These are phyloP conservation scores for Ensete ventricosum DNA, from an alignment of 176 grass and related monocot species.

Conservation along the genomic window DNA sequence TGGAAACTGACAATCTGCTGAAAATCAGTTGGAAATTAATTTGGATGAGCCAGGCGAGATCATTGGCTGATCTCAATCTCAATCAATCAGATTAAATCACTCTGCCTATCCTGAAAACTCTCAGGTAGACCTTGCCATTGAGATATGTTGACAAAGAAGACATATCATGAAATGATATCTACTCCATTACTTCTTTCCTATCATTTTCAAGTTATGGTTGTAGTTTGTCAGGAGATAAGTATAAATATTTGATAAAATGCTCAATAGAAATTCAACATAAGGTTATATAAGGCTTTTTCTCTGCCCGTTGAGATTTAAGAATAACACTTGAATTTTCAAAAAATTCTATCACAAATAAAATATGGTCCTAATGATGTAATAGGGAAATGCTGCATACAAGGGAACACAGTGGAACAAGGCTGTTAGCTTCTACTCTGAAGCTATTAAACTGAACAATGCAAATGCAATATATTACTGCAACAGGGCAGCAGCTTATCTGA, in stretches of 20 bases:
- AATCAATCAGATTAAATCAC: background rate
- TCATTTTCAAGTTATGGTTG: background rate
- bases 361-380: conserved; percentile 5
- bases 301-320: background rate
- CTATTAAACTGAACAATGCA: conserved; percentile 55
- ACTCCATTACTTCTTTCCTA: background rate
- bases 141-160: background rate
- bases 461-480: conserved; percentile 96
- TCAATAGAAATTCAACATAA: background rate
- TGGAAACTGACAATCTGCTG: background rate
- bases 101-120: background rate
- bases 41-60: background rate
- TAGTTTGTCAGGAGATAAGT: background rate
- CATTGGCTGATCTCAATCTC: background rate
- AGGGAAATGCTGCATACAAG: conserved; percentile 91
- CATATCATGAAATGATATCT: background rate
- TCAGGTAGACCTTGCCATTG: background rate
- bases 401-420: conserved; percentile 81
- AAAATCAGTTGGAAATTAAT: background rate
- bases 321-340: background rate
- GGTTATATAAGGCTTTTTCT: background rate
- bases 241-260: background rate
- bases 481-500: conserved; percentile 88
- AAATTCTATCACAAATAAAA: background rate
- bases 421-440: conserved; percentile 67